Evolutionary conservation across 2,329 filamentous ascomycete genomes (phyloP).

Genomic region (Teratosphaeria nubilosa): DNA sequence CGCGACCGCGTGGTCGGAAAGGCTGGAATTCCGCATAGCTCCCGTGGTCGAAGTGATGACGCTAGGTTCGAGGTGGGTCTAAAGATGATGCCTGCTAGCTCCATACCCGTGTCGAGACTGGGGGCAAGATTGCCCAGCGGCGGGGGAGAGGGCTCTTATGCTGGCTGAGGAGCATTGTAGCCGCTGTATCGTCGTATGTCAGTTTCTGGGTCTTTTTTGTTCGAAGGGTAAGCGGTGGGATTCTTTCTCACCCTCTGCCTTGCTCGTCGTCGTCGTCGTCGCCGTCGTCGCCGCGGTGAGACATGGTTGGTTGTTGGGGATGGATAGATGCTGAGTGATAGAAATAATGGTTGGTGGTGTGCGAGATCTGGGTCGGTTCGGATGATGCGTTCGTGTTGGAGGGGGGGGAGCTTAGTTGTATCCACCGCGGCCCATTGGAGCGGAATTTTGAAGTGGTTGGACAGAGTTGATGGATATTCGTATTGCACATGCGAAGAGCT

Average conservation of each 20-base stretch:
- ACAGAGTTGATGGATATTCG: no score
- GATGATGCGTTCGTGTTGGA: background rate
- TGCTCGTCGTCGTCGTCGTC: constrained; percentile 18
- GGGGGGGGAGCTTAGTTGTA: background rate
- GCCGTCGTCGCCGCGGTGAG: background rate
- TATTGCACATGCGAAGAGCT: background rate
- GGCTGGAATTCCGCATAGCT: no score
- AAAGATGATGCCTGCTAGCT: no score
- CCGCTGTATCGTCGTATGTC: constrained; percentile 4
- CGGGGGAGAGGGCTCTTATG: background rate
- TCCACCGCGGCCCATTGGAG: constrained; percentile 22
- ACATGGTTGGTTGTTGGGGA: background rate
- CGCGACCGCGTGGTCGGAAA: background rate
- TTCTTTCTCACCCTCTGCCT: constrained; percentile 20
- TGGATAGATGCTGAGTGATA: constrained; percentile 2
- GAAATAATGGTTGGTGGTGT: no score
- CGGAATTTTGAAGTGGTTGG: background rate
- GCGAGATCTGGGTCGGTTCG: no score
- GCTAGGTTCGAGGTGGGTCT: no score
- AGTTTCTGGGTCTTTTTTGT: background rate
- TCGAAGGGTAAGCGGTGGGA: no score
- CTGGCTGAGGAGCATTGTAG: constrained; percentile 12
- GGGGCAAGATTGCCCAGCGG: no score
- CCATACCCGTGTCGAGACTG: background rate
- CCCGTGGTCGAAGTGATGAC: no score